phyloP scores from a whole-genome alignment of 352 stramenopile species.

The Phytopythium montanum region DNA sequence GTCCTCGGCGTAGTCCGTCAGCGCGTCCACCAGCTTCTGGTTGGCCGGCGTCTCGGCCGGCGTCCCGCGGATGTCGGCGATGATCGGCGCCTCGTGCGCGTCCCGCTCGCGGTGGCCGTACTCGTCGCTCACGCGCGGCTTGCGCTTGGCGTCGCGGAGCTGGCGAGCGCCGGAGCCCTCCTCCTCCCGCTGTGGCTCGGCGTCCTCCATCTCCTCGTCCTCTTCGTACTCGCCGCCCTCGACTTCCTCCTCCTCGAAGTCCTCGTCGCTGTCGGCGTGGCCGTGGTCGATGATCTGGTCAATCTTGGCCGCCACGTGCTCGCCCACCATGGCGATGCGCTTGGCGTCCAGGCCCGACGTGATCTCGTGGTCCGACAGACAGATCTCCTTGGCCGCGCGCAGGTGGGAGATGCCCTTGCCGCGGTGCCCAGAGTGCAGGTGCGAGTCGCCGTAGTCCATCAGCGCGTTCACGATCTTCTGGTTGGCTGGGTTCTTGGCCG shows the following conservation, averaged over 20 bases:
- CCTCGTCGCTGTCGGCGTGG: conserved; percentile 62
- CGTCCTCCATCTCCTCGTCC: conserved; percentile 10
- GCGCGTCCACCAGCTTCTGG: conserved; percentile 56
- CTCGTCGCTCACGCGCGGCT: neutral
- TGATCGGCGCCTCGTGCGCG: conserved; percentile 34
- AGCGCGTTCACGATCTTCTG: conserved; percentile 65
- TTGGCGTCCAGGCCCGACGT: conserved; percentile 47
- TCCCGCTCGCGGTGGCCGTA: conserved; percentile 12
- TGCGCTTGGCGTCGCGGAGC: conserved; percentile 2
- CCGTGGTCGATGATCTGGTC: conserved; percentile 72
- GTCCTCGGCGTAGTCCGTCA: conserved; percentile 56
- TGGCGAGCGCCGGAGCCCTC: neutral
- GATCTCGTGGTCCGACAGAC: conserved; percentile 45
- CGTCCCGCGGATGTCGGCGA: conserved; percentile 41
- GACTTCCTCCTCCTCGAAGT: conserved; percentile 56
- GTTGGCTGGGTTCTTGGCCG: conserved; percentile 54
- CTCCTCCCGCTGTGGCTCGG: conserved; percentile 11
- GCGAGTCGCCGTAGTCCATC: conserved; percentile 66
- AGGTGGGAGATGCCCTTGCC: conserved; percentile 78
- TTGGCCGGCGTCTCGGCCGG: conserved; percentile 42
- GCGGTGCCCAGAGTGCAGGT: conserved; percentile 56
- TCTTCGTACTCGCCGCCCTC: conserved; percentile 17
- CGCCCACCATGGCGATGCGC: conserved; percentile 57
- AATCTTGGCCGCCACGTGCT: conserved; percentile 54
- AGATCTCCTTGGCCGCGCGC: conserved; percentile 57